A percentile compares a stretch with the other conserved stretches of the same genome.
phyloP scores from a whole-genome alignment of 768 basidiomycete genomes.

The Brasilioporus rufonigricans region DNA sequence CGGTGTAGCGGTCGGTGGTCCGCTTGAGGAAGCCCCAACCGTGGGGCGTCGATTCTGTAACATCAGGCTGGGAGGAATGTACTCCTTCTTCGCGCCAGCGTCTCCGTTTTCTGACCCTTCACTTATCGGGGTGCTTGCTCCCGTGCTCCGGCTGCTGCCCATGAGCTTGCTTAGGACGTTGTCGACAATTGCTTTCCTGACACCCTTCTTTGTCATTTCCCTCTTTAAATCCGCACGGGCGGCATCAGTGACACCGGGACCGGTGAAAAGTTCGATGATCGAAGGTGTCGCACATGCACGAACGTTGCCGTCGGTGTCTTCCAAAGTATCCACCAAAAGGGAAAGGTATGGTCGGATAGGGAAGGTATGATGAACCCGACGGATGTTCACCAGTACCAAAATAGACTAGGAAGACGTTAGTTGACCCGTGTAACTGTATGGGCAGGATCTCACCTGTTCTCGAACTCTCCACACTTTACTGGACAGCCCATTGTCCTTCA shows the following conservation, averaged over 20 bases:
- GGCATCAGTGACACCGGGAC: slow-evolving; percentile 75
- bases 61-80: slow-evolving; percentile 73
- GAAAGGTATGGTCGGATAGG: slow-evolving; percentile 81
- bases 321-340: slow-evolving; percentile 76
- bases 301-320: slow-evolving; percentile 89
- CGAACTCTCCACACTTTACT: slow-evolving; percentile 86
- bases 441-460: slow-evolving; percentile 66
- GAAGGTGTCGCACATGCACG: slow-evolving; percentile 82
- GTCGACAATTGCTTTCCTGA: slow-evolving; percentile 86
- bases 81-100: slow-evolving; percentile 44
- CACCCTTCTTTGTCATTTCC: slow-evolving; percentile 79
- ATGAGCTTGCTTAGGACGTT: slow-evolving; percentile 70
- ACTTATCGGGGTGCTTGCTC: slow-evolving; percentile 45
- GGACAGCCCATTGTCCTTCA: slow-evolving; percentile 68
- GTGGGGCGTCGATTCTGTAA: slow-evolving; percentile 52
- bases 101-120: slow-evolving; percentile 59
- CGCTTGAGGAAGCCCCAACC: slow-evolving; percentile 27
- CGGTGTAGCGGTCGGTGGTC: slow-evolving; percentile 25
- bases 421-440: background rate
- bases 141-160: slow-evolving; percentile 36
- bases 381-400: slow-evolving; percentile 67
- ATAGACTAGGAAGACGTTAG: slow-evolving; percentile 44
- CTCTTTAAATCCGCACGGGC: slow-evolving; percentile 94
- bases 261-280: slow-evolving; percentile 82
- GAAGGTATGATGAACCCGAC: slow-evolving; percentile 66